Conservation (phyloP, 495 filamentous ascomycete species). For the Xylaria castorea region DNA sequence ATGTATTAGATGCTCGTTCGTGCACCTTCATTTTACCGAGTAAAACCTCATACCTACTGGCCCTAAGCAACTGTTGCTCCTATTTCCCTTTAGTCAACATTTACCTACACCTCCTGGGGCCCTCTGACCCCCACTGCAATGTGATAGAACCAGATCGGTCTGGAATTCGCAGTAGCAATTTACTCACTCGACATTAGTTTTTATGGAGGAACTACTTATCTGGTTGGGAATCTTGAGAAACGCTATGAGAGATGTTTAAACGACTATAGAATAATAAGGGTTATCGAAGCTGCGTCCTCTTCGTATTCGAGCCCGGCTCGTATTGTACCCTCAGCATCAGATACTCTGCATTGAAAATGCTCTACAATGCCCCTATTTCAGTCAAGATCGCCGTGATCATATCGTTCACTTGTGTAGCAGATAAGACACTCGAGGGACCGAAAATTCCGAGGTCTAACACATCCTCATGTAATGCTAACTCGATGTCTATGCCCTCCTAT, state of each 20-base stretch:
- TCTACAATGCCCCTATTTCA: slow-evolving; percentile 27
- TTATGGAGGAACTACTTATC: neutral
- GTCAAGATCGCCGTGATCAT: slow-evolving; percentile 27
- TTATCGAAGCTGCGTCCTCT: neutral
- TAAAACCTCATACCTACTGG: neutral
- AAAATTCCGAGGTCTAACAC: slow-evolving; percentile 64
- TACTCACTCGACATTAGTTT: neutral
- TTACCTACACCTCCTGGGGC: neutral
- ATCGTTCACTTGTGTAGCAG: slow-evolving; percentile 18
- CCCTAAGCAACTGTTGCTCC: too few relatives aligned
- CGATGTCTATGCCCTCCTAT: slow-evolving; percentile 63
- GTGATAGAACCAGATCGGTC: neutral
- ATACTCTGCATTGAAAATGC: neutral
- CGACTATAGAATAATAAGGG: too few relatives aligned
- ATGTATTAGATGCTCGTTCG: neutral
- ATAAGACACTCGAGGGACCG: slow-evolving; percentile 35
- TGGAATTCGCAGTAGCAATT: neutral
- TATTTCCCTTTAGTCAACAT: neutral
- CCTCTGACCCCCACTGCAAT: neutral
- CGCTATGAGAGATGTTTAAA: too few relatives aligned
- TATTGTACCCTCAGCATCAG: neutral
- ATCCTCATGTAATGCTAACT: slow-evolving; percentile 54
- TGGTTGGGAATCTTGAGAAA: neutral
- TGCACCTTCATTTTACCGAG: neutral
- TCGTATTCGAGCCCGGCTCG: neutral